Evolutionary conservation across 2,329 filamentous ascomycete genomes (phyloP).

Genomic region (Aureobasidium namibiae): DNA sequence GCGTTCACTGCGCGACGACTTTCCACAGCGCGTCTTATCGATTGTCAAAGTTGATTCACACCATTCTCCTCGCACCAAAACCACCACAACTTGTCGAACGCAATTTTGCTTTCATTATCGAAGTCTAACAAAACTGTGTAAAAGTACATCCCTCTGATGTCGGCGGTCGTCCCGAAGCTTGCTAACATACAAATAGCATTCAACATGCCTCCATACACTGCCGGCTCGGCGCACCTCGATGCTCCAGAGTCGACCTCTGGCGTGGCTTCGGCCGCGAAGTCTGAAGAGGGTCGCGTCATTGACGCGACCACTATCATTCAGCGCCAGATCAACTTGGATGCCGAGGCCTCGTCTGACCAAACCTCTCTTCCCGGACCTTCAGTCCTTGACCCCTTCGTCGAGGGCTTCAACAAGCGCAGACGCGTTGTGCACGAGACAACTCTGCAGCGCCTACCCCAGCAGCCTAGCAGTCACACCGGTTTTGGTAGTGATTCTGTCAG

Average conservation of each 20-base stretch:
- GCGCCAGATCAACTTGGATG: neutral
- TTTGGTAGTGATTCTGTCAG: conserved; percentile 1
- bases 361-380: neutral
- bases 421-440: neutral
- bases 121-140: neutral
- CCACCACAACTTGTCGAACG: neutral
- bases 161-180: neutral
- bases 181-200: neutral
- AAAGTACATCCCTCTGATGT: neutral
- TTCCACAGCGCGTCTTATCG: neutral
- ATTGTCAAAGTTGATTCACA: neutral
- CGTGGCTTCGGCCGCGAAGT: neutral
- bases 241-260: neutral
- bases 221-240: neutral
- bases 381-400: neutral
- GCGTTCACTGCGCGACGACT: neutral
- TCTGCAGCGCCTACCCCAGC: neutral
- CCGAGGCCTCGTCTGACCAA: neutral
- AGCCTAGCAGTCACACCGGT: neutral
- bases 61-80: neutral
- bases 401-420: conserved; percentile 5
- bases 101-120: neutral
- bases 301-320: neutral
- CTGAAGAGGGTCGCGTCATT: neutral
- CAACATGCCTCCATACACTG: neutral